A percentile compares a stretch with the other conserved stretches of the same genome.
These are phyloP conservation scores for Salvia splendens DNA, from an alignment of 257 asterid genomes.

Conservation along the genomic window DNA sequence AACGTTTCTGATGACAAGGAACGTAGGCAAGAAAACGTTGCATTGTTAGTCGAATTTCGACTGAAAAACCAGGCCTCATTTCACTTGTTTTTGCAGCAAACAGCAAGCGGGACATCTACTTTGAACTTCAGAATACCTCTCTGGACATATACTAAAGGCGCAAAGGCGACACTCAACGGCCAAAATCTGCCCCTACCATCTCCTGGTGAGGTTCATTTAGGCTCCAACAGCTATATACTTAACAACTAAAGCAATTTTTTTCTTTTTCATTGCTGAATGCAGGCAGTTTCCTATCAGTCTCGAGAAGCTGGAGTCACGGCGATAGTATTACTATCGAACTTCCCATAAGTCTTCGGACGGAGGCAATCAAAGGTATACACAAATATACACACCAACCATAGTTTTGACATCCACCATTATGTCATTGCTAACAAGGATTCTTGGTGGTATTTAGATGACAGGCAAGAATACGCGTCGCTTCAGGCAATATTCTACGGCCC, in stretches of 20 bases:
- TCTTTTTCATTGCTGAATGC: constrained; percentile 29
- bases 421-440: constrained; percentile 20
- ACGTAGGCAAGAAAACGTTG: not conserved
- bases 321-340: constrained; percentile 67
- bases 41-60: not conserved
- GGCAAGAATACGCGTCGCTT: constrained; percentile 61
- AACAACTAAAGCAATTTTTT: not conserved
- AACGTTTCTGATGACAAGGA: not conserved
- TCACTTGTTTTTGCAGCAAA: constrained; percentile 37
- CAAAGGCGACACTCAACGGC: constrained; percentile 54
- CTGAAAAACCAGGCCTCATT: not conserved
- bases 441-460: constrained; percentile 54
- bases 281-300: constrained; percentile 62
- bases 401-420: not conserved
- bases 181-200: constrained; percentile 39
- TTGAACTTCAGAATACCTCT: constrained; percentile 64
- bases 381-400: not conserved
- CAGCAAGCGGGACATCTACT: constrained; percentile 41
- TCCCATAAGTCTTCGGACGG: constrained; percentile 64
- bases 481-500: constrained; percentile 87
- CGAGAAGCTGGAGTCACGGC: constrained; percentile 58
- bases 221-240: not conserved
- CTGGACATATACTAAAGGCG: constrained; percentile 59
- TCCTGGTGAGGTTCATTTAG: constrained; percentile 47
- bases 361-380: constrained; percentile 70